Base-by-base conservation (phyloP, 2,329 filamentous ascomycete genomes). In the Diaporthe sp. region DNA sequence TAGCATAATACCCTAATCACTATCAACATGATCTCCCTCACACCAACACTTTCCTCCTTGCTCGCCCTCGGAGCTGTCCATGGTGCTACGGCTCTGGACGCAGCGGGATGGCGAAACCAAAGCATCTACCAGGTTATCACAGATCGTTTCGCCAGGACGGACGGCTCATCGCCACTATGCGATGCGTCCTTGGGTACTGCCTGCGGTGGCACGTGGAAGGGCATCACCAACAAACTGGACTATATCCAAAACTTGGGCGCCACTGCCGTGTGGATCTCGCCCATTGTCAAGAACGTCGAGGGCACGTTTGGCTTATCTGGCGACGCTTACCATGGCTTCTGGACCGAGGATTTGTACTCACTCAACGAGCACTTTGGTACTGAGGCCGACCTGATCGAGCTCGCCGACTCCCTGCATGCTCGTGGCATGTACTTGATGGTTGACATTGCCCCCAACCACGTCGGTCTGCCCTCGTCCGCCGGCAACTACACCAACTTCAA, bases 381-480 rank as follows among this genome's bases (percentile, higher is more conserved):
- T 0, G 83, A 82, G 13, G 81, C 83, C n/a, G 88, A 91, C 74
- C 81, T 91, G 58, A 82, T 83, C 55, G 85, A 82, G 19, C 84
- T 91, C 4, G 84, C 89, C 0, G 76, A 80, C 12, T 89, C 86
- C 4, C 80, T 91, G 17, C 89, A 91, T 77, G 80, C 82, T n/a
- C 84, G 89, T 4, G 86, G 83, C 61, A 91, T 91, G 89, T 90
- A 89, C 77, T 82, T 92, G 45, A 92, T 92, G 90, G 85, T 92
- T 3, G 90, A 91, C 75, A 82, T 91, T 1, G 89, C 91, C 4
- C 85, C 86, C 6, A 91, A 91, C 79, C 88, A 91, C 78, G 87
- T 88, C 79, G 88, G 71, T 25, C 58, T 72, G 25, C 25, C 71
- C 58, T 35, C 71, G 9, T 38, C 30, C 40, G 71, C 78, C 12